Percentiles rank a stretch among this genome's conserved stretches.
Evolutionary conservation across 305 asterid species (phyloP).

Genomic region (Fraxinus latifolia): DNA sequence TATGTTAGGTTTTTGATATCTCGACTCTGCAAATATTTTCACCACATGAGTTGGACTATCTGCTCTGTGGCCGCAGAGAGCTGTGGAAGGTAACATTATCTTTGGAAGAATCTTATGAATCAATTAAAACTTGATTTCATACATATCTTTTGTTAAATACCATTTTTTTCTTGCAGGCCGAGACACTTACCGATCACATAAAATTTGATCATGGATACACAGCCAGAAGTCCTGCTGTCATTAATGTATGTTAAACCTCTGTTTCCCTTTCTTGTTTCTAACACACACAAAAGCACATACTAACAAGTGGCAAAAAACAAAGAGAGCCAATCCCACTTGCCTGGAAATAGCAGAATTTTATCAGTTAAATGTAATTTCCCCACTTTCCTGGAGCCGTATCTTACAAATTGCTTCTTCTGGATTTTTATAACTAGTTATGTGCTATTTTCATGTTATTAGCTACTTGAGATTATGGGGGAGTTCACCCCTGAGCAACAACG

Average conservation of each 20-base stretch:
- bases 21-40: slow-evolving; percentile 89
- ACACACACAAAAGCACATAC: neutral
- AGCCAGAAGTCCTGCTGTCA: slow-evolving; percentile 84
- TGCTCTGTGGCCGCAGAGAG: slow-evolving; percentile 97
- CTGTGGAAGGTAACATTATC: slow-evolving; percentile 76
- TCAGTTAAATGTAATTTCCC: neutral
- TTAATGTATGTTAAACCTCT: slow-evolving; percentile 46
- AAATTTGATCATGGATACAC: slow-evolving; percentile 98
- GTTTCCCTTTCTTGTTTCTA: neutral
- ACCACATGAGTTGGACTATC: slow-evolving; percentile 86
- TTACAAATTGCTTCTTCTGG: neutral
- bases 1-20: slow-evolving; percentile 77
- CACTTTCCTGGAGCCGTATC: neutral
- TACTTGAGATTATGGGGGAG: slow-evolving; percentile 94
- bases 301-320: neutral
- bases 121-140: slow-evolving; percentile 18
- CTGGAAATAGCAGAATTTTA: slow-evolving; percentile 1
- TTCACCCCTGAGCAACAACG: slow-evolving; percentile 92
- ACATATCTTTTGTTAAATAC: slow-evolving; percentile 18
- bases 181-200: slow-evolving; percentile 80
- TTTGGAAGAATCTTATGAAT: slow-evolving; percentile 8
- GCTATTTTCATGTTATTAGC: slow-evolving; percentile 40
- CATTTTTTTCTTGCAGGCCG: slow-evolving; percentile 58
- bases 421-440: neutral
- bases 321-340: neutral